phyloP scores from a whole-genome alignment of 2,329 filamentous ascomycete species.

The Pezicula rhizophila region DNA sequence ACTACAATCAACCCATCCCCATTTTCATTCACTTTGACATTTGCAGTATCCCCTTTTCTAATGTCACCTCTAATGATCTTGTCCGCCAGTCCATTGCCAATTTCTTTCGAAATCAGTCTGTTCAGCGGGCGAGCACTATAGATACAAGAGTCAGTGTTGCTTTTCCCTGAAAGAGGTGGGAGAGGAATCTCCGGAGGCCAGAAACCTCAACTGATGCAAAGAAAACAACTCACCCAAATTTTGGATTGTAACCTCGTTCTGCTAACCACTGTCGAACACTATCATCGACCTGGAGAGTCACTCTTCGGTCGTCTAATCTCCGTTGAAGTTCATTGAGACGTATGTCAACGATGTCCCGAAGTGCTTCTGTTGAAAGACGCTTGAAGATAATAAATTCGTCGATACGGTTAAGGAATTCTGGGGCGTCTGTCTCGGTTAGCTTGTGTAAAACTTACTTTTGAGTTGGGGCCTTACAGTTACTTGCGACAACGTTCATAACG shows the following conservation, averaged over 20 bases:
- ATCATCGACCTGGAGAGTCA: slow-evolving; percentile 64
- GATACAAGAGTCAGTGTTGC: too few species aligned
- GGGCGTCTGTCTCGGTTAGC: slow-evolving; percentile 48
- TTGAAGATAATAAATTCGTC: slow-evolving; percentile 98
- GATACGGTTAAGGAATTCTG: slow-evolving; percentile 93
- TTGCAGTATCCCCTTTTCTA: slow-evolving; percentile 66
- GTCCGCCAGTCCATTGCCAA: slow-evolving; percentile 83
- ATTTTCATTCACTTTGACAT: slow-evolving; percentile 61
- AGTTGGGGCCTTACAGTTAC: slow-evolving; percentile 40
- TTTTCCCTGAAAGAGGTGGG: too few species aligned
- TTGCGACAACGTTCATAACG: slow-evolving; percentile 82
- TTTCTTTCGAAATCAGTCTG: slow-evolving; percentile 81
- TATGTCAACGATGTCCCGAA: slow-evolving; percentile 92
- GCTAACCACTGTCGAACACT: slow-evolving; percentile 81
- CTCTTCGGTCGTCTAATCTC: slow-evolving; percentile 78
- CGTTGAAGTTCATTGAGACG: slow-evolving; percentile 77
- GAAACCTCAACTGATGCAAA: too few species aligned
- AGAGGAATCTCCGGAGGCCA: too few species aligned
- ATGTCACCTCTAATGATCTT: slow-evolving; percentile 85
- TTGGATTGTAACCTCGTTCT: slow-evolving; percentile 83
- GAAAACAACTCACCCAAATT: slow-evolving; percentile 47
- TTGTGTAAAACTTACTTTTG: background rate
- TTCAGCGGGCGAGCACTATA: slow-evolving; percentile 76
- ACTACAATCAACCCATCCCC: slow-evolving; percentile 50
- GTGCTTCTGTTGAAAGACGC: slow-evolving; percentile 68